phyloP scores from a whole-genome alignment of 176 grass and related monocot genomes.

The Avena sativa region DNA sequence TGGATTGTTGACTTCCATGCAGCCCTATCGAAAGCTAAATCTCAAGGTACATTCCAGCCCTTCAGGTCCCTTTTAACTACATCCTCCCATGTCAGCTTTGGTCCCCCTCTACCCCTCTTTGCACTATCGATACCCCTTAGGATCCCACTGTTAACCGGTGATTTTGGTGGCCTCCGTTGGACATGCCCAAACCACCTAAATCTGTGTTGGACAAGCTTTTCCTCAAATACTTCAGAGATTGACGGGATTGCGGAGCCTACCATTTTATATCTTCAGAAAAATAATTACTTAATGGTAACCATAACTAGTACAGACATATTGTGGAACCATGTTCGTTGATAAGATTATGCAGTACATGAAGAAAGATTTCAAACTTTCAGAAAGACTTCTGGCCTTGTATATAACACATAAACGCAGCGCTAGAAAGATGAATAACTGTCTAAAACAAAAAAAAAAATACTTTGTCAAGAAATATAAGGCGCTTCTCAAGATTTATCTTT shows the following conservation, averaged over 20 bases:
- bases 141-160: no score
- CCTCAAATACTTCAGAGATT: not conserved
- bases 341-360: not conserved
- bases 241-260: not conserved
- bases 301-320: not conserved
- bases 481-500: constrained; percentile 15
- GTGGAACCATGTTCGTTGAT: constrained; percentile 13
- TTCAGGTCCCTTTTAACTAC: no score
- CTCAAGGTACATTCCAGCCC: no score
- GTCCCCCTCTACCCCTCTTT: no score
- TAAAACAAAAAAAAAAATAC: not conserved
- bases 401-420: not conserved
- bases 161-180: no score
- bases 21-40: no score
- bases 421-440: constrained; percentile 4
- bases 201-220: not conserved
- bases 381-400: not conserved
- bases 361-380: constrained; percentile 4
- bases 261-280: not conserved
- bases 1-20: no score
- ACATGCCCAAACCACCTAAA: no score
- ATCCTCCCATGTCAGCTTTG: no score
- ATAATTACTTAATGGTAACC: not conserved
- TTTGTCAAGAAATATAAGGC: not conserved
- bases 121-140: no score